phyloP scores from a whole-genome alignment of 2,329 filamentous ascomycete genomes.

The Hymenoscyphus infarciens region DNA sequence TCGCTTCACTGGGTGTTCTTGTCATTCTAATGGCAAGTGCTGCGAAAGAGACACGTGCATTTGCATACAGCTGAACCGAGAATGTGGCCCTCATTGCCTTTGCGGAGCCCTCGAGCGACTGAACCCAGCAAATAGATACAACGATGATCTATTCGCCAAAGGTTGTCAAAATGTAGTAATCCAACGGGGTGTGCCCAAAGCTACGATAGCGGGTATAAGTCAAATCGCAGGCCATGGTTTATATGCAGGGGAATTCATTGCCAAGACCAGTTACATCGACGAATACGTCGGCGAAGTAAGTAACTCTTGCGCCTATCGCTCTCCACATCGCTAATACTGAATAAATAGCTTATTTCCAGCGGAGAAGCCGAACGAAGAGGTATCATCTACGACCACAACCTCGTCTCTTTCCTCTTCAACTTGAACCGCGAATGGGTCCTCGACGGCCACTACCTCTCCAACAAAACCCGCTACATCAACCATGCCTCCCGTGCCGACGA shows the following conservation, averaged over 20 bases:
- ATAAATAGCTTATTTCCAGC: conserved; percentile 50
- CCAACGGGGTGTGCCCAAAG: conserved; percentile 64
- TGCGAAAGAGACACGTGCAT: conserved; percentile 62
- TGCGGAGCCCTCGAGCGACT: conserved; percentile 69
- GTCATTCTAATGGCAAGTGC: conserved; percentile 54
- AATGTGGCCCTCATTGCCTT: conserved; percentile 75
- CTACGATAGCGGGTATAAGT: conserved; percentile 66
- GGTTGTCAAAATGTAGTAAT: conserved; percentile 71
- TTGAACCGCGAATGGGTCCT: conserved; percentile 51
- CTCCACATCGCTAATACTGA: background rate
- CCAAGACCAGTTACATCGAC: conserved; percentile 66
- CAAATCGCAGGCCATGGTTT: conserved; percentile 67
- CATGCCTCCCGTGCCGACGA: conserved; percentile 63
- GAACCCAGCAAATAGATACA: conserved; percentile 62
- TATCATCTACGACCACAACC: conserved; percentile 37
- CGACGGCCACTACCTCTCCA: conserved; percentile 73
- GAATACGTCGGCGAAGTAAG: conserved; percentile 75
- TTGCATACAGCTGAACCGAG: conserved; percentile 68
- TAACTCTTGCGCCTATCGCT: conserved; percentile 38
- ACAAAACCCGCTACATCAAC: conserved; percentile 81
- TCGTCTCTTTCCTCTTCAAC: conserved; percentile 47
- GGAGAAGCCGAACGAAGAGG: conserved; percentile 32
- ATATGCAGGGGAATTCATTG: conserved; percentile 50
- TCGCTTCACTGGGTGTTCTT: conserved; percentile 65
- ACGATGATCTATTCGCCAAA: conserved; percentile 51